Percentiles rank a stretch among this genome's conserved stretches.
phyloP scores from a whole-genome alignment of 805 yeast species.

The Starmerella etchellsii region DNA sequence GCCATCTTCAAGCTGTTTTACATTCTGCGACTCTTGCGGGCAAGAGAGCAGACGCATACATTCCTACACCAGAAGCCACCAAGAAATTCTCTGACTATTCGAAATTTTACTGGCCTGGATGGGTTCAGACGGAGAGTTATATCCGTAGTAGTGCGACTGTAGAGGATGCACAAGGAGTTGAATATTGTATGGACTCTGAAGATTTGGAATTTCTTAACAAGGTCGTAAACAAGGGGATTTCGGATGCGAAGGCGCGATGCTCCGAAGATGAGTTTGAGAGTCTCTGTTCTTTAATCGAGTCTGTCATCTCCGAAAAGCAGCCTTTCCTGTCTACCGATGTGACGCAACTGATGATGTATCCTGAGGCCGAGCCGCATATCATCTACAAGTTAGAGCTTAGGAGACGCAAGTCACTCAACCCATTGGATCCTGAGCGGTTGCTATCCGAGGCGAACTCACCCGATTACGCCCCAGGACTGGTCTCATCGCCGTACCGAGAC shows the following conservation, averaged over 20 bases:
- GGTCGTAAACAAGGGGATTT: slow-evolving; percentile 21
- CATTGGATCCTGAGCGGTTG: slow-evolving; percentile 28
- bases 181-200: slow-evolving; percentile 78
- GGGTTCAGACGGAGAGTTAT: slow-evolving; percentile 61
- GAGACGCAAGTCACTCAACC: slow-evolving; percentile 36
- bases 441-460: slow-evolving; percentile 18
- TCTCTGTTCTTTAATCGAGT: slow-evolving; percentile 60
- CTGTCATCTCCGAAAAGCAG: slow-evolving; percentile 62
- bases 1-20: slow-evolving; percentile 84
- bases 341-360: slow-evolving; percentile 51
- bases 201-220: slow-evolving; percentile 59
- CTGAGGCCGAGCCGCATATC: slow-evolving; percentile 48
- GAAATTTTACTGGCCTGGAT: slow-evolving; percentile 55
- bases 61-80: slow-evolving; percentile 95
- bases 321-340: slow-evolving; percentile 86
- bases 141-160: slow-evolving; percentile 86
- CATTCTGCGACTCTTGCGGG: slow-evolving; percentile 45
- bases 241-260: slow-evolving; percentile 29
- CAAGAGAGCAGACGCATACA: slow-evolving; percentile 38
- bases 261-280: slow-evolving; percentile 79
- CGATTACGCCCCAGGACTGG: slow-evolving; percentile 18
- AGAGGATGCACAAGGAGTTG: slow-evolving; percentile 83
- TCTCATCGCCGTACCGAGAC: slow-evolving; percentile 18
- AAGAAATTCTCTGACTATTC: slow-evolving; percentile 63
- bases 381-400: slow-evolving; percentile 28